Evolutionary conservation across 495 filamentous ascomycete genomes (phyloP).

Genomic region (Pyrenula aspistea): DNA sequence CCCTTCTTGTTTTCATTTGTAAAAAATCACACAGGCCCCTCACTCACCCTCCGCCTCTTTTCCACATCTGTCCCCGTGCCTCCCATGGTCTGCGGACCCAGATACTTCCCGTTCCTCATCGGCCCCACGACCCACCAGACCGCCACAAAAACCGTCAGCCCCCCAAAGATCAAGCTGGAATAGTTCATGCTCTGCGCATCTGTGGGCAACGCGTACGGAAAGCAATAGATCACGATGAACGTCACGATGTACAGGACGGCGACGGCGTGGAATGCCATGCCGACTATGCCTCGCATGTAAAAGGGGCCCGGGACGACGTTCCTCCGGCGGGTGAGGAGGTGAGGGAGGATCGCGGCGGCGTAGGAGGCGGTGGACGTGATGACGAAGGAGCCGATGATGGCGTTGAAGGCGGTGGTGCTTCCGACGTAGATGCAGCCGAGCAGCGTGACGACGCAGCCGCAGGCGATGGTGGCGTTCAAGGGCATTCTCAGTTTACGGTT

Average conservation of each 20-base stretch:
- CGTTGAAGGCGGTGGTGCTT: conserved; percentile 60
- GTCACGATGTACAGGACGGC: conserved; percentile 52
- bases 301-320: conserved; percentile 59
- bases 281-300: conserved; percentile 47
- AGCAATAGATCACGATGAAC: conserved; percentile 71
- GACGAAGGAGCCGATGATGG: conserved; percentile 60
- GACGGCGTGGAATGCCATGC: conserved; percentile 45
- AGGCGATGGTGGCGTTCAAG: conserved; percentile 52
- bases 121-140: conserved; percentile 24
- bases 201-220: conserved; percentile 51
- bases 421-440: conserved; percentile 69
- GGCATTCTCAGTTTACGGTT: conserved; percentile 44
- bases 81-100: conserved; percentile 3
- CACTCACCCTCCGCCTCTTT: neutral
- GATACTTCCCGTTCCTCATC: conserved; percentile 1
- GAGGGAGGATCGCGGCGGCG: conserved; percentile 61
- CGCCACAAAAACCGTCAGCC: conserved; percentile 35
- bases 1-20: too few species aligned
- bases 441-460: conserved; percentile 45
- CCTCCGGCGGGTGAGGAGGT: conserved; percentile 51
- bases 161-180: conserved; percentile 52
- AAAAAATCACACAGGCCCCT: neutral
- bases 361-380: conserved; percentile 65
- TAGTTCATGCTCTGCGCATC: conserved; percentile 57
- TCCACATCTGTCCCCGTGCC: neutral